A percentile compares a stretch with the other conserved stretches of the same genome.
Conservation (phyloP, 208 protist species). For the Leptomonas pyrrhocoris region DNA sequence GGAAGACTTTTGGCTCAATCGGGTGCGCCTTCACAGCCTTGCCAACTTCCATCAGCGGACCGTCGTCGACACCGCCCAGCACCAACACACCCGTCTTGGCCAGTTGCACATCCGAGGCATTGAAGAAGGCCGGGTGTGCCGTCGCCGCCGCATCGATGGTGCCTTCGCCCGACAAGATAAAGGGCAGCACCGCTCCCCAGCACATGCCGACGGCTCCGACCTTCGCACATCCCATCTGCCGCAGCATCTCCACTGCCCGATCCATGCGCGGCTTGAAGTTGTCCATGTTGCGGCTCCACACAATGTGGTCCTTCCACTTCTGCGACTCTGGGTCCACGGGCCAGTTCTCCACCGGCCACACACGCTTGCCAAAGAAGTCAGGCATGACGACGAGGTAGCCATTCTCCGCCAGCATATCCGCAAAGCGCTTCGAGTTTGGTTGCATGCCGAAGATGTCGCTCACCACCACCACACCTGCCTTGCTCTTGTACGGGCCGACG, state of each 20-base stretch:
- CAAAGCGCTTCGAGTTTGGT: conserved; percentile 48
- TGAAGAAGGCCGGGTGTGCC: conserved; percentile 51
- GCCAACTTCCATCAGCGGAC: conserved; percentile 37
- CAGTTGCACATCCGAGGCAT: background rate
- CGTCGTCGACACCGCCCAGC: conserved; percentile 62
- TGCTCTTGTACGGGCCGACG: conserved; percentile 38
- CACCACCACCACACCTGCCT: conserved; percentile 49
- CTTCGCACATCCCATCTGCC: conserved; percentile 44
- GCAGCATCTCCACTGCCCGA: conserved; percentile 40
- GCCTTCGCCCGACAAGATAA: conserved; percentile 30
- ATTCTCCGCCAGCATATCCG: conserved; percentile 44
- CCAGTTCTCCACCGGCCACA: conserved; percentile 43
- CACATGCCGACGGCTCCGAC: conserved; percentile 58
- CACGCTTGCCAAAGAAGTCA: conserved; percentile 46
- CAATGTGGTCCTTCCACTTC: conserved; percentile 38
- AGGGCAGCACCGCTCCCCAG: conserved; percentile 49
- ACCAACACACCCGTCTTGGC: conserved; percentile 42
- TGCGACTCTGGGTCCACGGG: conserved; percentile 36
- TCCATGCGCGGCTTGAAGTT: conserved; percentile 29
- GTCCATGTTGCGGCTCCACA: conserved; percentile 22
- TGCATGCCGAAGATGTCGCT: conserved; percentile 65
- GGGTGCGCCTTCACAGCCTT: conserved; percentile 35
- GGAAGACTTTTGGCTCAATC: conserved; percentile 33
- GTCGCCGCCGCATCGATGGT: conserved; percentile 38
- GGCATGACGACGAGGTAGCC: conserved; percentile 66